Evolutionary conservation across 2,329 filamentous ascomycete genomes (phyloP).

Genomic region (Fusarium citri): DNA sequence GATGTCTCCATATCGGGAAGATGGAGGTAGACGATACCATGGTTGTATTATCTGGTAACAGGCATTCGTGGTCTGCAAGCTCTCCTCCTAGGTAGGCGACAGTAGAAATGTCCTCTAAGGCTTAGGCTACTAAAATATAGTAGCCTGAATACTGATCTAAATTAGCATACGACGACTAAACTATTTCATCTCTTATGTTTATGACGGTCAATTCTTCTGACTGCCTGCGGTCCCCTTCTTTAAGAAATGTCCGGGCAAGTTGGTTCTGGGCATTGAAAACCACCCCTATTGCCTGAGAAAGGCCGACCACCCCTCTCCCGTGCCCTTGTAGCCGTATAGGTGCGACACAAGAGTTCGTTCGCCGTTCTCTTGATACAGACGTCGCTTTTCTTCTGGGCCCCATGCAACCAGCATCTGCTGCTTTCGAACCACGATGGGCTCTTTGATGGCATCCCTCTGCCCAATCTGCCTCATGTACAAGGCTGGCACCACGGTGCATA

Average conservation of each 20-base stretch:
- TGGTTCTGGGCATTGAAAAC: not conserved
- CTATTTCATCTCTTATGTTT: no score
- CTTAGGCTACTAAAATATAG: no score
- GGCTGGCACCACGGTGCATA: conserved; percentile 52
- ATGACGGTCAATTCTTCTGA: no score
- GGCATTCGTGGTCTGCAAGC: no score
- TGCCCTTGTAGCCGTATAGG: conserved; percentile 43
- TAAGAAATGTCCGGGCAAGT: no score
- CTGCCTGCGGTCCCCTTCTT: no score
- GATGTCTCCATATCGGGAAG: not conserved
- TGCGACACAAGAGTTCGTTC: conserved; percentile 49
- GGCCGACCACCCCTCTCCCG: conserved; percentile 27
- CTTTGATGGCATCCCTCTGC: conserved; percentile 49
- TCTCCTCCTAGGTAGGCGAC: no score
- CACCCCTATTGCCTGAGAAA: conserved; percentile 20
- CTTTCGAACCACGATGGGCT: conserved; percentile 51
- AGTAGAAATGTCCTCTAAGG: no score
- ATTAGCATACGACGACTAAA: no score
- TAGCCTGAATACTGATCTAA: no score
- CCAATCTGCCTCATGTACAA: conserved; percentile 54
- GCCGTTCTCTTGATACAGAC: conserved; percentile 42
- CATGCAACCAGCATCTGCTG: conserved; percentile 56
- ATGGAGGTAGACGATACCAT: not conserved
- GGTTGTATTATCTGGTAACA: no score
- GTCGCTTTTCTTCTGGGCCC: conserved; percentile 49